Conservation (phyloP, 1,139 yeast species). For the Trichomonascaceae sp. region DNA sequence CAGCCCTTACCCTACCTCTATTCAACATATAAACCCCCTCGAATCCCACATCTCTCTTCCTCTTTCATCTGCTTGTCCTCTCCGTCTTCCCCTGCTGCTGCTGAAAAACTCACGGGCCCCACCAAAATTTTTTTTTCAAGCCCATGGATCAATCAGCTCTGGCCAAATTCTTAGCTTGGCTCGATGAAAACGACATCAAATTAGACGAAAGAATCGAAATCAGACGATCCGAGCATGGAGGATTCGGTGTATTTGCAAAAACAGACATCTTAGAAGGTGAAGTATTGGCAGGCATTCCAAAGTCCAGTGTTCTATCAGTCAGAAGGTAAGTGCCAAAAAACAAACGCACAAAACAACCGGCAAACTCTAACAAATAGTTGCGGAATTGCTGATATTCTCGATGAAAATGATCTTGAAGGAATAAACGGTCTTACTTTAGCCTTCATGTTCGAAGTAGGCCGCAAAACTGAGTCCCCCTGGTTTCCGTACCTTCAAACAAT, state of each 20-base stretch:
- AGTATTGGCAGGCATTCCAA: constrained; percentile 29
- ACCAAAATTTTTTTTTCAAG: neutral
- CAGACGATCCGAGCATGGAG: constrained; percentile 50
- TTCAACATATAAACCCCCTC: too few species aligned
- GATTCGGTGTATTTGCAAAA: constrained; percentile 67
- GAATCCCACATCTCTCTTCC: neutral
- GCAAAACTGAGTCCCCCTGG: constrained; percentile 70
- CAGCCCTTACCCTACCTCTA: neutral
- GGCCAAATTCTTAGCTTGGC: constrained; percentile 25
- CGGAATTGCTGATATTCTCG: constrained; percentile 58
- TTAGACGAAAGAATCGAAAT: constrained; percentile 37
- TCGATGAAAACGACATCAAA: constrained; percentile 25
- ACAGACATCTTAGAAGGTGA: constrained; percentile 34
- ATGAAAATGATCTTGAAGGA: constrained; percentile 56
- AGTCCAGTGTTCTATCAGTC: constrained; percentile 29
- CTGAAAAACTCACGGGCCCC: neutral
- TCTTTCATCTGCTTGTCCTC: neutral
- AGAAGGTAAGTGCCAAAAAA: constrained; percentile 19
- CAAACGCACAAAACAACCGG: neutral
- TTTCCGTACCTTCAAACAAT: constrained; percentile 54
- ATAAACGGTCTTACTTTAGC: constrained; percentile 63
- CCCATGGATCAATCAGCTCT: constrained; percentile 13
- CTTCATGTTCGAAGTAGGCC: constrained; percentile 59
- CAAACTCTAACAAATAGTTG: constrained; percentile 26
- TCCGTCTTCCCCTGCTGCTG: neutral